These are phyloP conservation scores for Populus euphratica DNA, from an alignment of 345 rosid genomes.

Conservation along the genomic window DNA sequence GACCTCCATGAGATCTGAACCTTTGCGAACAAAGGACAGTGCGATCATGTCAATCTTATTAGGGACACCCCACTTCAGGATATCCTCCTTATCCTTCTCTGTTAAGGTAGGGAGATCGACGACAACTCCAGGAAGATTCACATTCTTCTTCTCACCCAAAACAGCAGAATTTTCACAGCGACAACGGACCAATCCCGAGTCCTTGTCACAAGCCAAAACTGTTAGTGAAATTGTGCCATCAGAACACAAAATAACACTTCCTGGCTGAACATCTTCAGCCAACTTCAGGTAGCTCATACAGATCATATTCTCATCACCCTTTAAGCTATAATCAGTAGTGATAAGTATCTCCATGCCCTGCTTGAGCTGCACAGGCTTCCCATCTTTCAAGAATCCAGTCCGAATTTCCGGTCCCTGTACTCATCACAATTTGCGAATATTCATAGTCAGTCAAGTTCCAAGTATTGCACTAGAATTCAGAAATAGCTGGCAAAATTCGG, in stretches of 20 bases:
- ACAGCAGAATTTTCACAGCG: constrained; percentile 30
- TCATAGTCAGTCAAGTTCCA: not conserved
- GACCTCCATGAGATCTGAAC: constrained; percentile 26
- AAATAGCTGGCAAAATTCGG: not conserved
- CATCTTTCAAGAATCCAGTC: constrained; percentile 27
- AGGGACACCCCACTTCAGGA: constrained; percentile 30
- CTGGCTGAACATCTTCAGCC: constrained; percentile 32
- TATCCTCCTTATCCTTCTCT: constrained; percentile 32
- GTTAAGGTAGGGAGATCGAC: constrained; percentile 35
- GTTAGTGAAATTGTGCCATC: constrained; percentile 29
- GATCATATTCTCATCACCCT: constrained; percentile 28
- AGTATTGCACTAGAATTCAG: not conserved
- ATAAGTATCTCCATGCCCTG: constrained; percentile 26
- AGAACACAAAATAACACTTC: constrained; percentile 30
- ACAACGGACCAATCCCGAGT: constrained; percentile 23
- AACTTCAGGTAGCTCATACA: constrained; percentile 29
- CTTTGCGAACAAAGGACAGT: constrained; percentile 35
- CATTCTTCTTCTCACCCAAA: constrained; percentile 36
- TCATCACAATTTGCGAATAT: not conserved
- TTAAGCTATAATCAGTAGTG: constrained; percentile 25
- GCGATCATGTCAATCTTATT: constrained; percentile 32
- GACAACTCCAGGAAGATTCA: constrained; percentile 32
- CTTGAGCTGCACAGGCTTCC: constrained; percentile 21
- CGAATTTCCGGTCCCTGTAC: constrained; percentile 27
- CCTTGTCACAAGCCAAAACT: constrained; percentile 24